Evolutionary conservation across 2,329 filamentous ascomycete species (phyloP).

Genomic region (Exophiala sideris): DNA sequence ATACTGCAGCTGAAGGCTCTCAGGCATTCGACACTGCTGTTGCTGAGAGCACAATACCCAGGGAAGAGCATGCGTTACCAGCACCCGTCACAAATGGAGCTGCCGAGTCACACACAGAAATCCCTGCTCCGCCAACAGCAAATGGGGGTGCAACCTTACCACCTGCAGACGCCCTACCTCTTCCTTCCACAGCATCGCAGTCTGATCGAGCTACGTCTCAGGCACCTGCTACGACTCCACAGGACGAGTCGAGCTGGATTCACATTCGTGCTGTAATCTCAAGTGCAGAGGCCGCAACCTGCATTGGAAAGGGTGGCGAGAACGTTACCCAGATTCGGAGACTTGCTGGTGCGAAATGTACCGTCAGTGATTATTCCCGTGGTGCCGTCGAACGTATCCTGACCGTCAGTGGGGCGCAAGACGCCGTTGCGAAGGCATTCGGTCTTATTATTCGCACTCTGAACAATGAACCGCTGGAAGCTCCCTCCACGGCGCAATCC

Average conservation of each 20-base stretch:
- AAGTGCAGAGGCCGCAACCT: slow-evolving; percentile 92
- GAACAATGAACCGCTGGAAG: slow-evolving; percentile 90
- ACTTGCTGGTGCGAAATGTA: slow-evolving; percentile 95
- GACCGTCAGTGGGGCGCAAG: slow-evolving; percentile 93
- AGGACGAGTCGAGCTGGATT: slow-evolving; percentile 94
- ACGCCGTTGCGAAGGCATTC: slow-evolving; percentile 97
- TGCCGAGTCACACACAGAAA: slow-evolving; percentile 65
- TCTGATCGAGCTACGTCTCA: slow-evolving; percentile 49
- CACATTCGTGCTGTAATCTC: slow-evolving; percentile 96
- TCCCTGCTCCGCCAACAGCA: slow-evolving; percentile 31
- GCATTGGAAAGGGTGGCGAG: slow-evolving; percentile 97
- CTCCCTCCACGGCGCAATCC: slow-evolving; percentile 84
- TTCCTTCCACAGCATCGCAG: slow-evolving; percentile 55
- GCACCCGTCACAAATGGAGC: slow-evolving; percentile 40
- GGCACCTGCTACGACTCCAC: slow-evolving; percentile 47
- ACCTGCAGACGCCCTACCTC: slow-evolving; percentile 55
- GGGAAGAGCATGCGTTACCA: slow-evolving; percentile 34
- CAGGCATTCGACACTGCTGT: slow-evolving; percentile 39
- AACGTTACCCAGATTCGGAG: slow-evolving; percentile 96
- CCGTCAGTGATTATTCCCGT: slow-evolving; percentile 95
- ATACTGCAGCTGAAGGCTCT: slow-evolving; percentile 33
- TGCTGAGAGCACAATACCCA: slow-evolving; percentile 3
- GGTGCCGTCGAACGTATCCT: slow-evolving; percentile 96
- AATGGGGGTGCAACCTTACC: slow-evolving; percentile 12
- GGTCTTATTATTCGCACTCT: slow-evolving; percentile 96